Evolutionary conservation across 805 yeast genomes (phyloP).

Genomic region (Vanderwaltozyma tropicalis): DNA sequence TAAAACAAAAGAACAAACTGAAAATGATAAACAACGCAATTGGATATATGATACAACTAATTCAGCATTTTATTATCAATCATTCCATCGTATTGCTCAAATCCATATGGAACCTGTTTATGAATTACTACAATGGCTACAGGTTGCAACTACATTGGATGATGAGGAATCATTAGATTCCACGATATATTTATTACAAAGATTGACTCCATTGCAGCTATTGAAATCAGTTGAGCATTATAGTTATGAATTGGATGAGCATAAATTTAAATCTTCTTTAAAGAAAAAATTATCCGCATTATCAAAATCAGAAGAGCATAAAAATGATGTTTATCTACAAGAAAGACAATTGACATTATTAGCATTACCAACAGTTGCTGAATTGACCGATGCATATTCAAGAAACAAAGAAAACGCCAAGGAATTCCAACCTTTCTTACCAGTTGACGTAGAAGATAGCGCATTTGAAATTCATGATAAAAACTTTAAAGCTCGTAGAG

Average conservation of each 20-base stretch:
- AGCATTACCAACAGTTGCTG: constrained; percentile 61
- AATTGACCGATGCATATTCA: constrained; percentile 67
- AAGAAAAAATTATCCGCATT: constrained; percentile 26
- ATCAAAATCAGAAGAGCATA: constrained; percentile 9
- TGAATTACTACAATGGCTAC: constrained; percentile 83
- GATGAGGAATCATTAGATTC: constrained; percentile 53
- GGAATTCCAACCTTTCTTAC: constrained; percentile 60
- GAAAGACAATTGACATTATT: constrained; percentile 46
- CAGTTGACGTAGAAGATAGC: constrained; percentile 58
- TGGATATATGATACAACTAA: constrained; percentile 24
- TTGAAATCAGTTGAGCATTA: constrained; percentile 63
- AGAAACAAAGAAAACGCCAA: constrained; percentile 34
- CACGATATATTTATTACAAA: constrained; percentile 42
- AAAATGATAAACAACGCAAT: constrained; percentile 1
- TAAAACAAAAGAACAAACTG: constrained; percentile 1
- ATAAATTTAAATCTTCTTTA: constrained; percentile 46
- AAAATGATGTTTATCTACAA: constrained; percentile 30
- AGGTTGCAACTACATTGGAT: constrained; percentile 63
- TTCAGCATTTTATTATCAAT: constrained; percentile 50
- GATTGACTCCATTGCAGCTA: constrained; percentile 59
- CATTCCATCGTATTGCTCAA: constrained; percentile 55
- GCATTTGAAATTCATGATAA: constrained; percentile 56
- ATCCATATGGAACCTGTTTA: constrained; percentile 60
- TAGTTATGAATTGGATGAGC: constrained; percentile 75
- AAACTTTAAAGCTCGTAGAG: constrained; percentile 19